Conservation (phyloP, 805 yeast genomes). For the Monosporozyma servazzii region DNA sequence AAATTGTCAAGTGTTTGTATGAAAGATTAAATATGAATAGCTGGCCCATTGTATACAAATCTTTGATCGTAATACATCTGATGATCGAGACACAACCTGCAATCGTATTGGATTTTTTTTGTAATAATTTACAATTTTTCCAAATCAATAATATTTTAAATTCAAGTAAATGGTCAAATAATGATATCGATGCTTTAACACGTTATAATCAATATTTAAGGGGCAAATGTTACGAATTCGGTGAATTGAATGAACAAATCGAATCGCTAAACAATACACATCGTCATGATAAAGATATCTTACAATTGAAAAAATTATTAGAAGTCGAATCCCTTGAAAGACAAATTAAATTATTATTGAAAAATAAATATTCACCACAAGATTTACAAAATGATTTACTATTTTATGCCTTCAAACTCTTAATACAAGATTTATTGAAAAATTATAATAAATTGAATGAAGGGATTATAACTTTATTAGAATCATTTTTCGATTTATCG, state of each 20-base stretch:
- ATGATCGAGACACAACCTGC: constrained; percentile 52
- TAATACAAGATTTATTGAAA: constrained; percentile 78
- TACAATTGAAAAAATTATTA: constrained; percentile 26
- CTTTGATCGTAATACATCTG: constrained; percentile 76
- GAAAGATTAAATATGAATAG: constrained; percentile 57
- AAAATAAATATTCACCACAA: constrained; percentile 65
- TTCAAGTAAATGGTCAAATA: constrained; percentile 26
- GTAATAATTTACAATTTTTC: constrained; percentile 36
- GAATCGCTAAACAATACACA: not conserved
- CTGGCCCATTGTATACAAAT: constrained; percentile 86
- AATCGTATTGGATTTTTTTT: constrained; percentile 44
- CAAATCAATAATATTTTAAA: constrained; percentile 27
- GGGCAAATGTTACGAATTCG: constrained; percentile 60
- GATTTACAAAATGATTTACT: constrained; percentile 76
- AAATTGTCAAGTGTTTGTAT: constrained; percentile 57
- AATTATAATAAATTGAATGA: constrained; percentile 86
- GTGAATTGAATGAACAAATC: constrained; percentile 14
- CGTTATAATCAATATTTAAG: constrained; percentile 67
- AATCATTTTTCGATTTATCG: constrained; percentile 90
- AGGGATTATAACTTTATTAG: constrained; percentile 87
- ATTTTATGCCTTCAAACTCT: constrained; percentile 71
- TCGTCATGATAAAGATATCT: not conserved
- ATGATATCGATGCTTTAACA: constrained; percentile 48
- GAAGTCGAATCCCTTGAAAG: constrained; percentile 74
- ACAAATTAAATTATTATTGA: constrained; percentile 66